Evolutionary conservation across 345 rosid genomes (phyloP).

Genomic region (Diplotaxis tenuifolia): DNA sequence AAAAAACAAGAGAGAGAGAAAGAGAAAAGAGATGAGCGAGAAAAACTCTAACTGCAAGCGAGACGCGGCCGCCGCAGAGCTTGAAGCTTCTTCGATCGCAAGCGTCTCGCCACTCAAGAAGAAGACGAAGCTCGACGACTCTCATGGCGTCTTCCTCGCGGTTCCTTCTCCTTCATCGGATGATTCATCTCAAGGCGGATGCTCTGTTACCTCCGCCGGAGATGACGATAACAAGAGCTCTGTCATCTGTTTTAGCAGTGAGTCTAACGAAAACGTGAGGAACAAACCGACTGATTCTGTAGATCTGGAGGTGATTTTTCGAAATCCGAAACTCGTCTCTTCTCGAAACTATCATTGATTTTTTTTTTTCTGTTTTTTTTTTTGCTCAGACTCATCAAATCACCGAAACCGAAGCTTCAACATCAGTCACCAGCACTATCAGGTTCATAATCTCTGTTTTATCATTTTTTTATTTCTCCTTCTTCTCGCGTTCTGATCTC

Average conservation of each 20-base stretch:
- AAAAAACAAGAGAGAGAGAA: slow-evolving; percentile 11
- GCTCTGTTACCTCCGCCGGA: slow-evolving; percentile 10
- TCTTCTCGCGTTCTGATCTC: neutral
- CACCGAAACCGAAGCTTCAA: neutral
- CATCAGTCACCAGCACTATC: neutral
- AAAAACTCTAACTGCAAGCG: slow-evolving; percentile 37
- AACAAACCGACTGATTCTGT: slow-evolving; percentile 21
- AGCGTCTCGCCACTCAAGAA: slow-evolving; percentile 40
- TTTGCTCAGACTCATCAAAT: neutral
- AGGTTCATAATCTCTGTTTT: neutral
- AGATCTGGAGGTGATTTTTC: slow-evolving; percentile 61
- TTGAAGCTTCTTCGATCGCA: slow-evolving; percentile 37
- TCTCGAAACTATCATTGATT: neutral
- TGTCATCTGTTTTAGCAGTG: slow-evolving; percentile 41
- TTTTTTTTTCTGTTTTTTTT: neutral
- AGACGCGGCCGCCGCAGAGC: slow-evolving; percentile 1
- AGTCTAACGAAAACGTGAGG: slow-evolving; percentile 36
- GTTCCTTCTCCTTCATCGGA: slow-evolving; percentile 22
- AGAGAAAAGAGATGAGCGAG: slow-evolving; percentile 41
- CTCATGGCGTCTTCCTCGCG: neutral
- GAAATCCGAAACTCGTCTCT: slow-evolving; percentile 9
- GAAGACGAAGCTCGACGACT: slow-evolving; percentile 28
- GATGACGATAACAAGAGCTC: slow-evolving; percentile 23
- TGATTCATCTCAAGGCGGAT: slow-evolving; percentile 9
- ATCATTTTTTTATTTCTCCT: no score